phyloP scores from a whole-genome alignment of 129 eudicot genomes.

The Artemisia annua region DNA sequence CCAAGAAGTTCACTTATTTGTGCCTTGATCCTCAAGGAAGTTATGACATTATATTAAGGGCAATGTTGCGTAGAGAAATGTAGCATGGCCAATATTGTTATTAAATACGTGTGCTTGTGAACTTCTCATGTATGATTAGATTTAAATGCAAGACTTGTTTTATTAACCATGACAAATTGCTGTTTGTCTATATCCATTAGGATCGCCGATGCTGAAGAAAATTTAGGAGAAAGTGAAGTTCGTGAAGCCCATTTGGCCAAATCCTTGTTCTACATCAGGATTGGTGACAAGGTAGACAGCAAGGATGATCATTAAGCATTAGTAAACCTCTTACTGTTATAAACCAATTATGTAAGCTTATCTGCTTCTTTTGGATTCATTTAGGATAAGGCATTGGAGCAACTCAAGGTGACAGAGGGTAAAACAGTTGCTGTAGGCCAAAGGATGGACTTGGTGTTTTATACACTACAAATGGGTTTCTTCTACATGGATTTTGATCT shows the following conservation, averaged over 20 bases:
- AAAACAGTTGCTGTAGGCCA: constrained; percentile 92
- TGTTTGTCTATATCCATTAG: constrained; percentile 34
- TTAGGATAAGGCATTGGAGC: constrained; percentile 80
- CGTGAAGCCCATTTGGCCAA: constrained; percentile 98
- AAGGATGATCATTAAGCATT: not conserved
- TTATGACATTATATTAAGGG: too few species aligned
- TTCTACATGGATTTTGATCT: too few species aligned
- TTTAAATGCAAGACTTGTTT: not conserved
- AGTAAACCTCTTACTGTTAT: not conserved
- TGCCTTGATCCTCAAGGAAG: too few species aligned
- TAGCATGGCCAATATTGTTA: too few species aligned
- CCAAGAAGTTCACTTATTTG: too few species aligned
- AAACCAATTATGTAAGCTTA: not conserved
- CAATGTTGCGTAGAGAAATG: too few species aligned
- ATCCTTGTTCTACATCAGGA: constrained; percentile 76
- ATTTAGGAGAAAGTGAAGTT: constrained; percentile 97
- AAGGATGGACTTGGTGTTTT: constrained; percentile 75
- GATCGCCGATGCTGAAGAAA: constrained; percentile 96
- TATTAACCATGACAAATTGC: not conserved
- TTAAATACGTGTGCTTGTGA: not conserved
- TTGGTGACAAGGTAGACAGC: constrained; percentile 64
- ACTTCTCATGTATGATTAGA: not conserved
- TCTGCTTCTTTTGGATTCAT: not conserved
- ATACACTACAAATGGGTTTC: too few species aligned
- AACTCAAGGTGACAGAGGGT: constrained; percentile 76